Evolutionary conservation across 768 basidiomycete species (phyloP).

Genomic region (Collybia mongolica): DNA sequence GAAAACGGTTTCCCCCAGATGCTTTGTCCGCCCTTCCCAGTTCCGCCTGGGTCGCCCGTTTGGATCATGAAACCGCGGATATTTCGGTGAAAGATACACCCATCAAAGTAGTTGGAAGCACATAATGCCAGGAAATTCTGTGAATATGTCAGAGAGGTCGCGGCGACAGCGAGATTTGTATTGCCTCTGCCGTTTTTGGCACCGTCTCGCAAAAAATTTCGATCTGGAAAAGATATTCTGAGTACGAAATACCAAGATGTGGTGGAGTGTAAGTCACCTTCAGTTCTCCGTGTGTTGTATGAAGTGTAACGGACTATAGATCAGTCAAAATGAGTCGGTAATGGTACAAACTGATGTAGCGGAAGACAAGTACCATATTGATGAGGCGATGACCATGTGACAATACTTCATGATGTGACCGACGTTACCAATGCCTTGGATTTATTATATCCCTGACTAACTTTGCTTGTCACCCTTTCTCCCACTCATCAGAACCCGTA

Average conservation of each 20-base stretch:
- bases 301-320: constrained; percentile 85
- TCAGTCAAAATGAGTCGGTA: constrained; percentile 12
- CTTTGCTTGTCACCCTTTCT: constrained; percentile 3
- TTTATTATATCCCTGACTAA: constrained; percentile 13
- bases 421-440: constrained; percentile 11
- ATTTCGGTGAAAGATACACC: constrained; percentile 87
- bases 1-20: constrained; percentile 92
- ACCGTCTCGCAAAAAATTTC: constrained; percentile 98
- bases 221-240: constrained; percentile 49
- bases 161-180: constrained; percentile 7
- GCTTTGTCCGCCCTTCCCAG: constrained; percentile 95
- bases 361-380: constrained; percentile 16
- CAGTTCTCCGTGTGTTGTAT: constrained; percentile 92
- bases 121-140: constrained; percentile 96
- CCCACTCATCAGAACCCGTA: constrained; percentile 20
- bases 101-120: constrained; percentile 85
- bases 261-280: constrained; percentile 55
- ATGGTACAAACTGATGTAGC: constrained; percentile 8
- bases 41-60: constrained; percentile 84
- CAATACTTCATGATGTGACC: constrained; percentile 16
- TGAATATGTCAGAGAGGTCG: constrained; percentile 6
- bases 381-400: constrained; percentile 10
- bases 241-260: background rate
- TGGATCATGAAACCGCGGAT: constrained; percentile 98
- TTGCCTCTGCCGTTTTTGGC: constrained; percentile 91